Percentiles rank a stretch among this genome's conserved stretches.
Conservation (phyloP, 345 rosid genomes). For the Melaleuca quinquenervia region DNA sequence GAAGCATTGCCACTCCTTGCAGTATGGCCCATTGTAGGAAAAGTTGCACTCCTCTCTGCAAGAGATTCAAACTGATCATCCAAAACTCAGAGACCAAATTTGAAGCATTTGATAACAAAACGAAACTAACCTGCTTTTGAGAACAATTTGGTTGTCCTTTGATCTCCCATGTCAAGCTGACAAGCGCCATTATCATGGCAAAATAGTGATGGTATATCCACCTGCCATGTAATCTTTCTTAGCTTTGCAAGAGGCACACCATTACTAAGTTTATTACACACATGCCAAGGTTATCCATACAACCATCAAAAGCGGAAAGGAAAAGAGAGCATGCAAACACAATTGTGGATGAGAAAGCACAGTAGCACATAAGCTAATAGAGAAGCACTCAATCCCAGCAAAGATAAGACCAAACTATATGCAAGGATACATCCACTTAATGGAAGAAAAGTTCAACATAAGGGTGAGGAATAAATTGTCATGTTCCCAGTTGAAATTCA, state of each 20-base stretch:
- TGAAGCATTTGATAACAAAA: not conserved
- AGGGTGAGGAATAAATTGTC: not conserved
- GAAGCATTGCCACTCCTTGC: slow-evolving; percentile 99
- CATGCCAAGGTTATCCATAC: not conserved
- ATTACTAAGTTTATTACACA: not conserved
- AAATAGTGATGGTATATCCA: slow-evolving; percentile 98
- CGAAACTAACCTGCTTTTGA: slow-evolving; percentile 67
- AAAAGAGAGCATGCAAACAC: not conserved
- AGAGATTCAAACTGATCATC: slow-evolving; percentile 2
- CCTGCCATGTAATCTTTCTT: slow-evolving; percentile 34
- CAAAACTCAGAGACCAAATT: not conserved
- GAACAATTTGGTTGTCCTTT: slow-evolving; percentile 95
- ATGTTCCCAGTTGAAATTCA: not conserved
- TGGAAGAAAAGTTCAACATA: not conserved
- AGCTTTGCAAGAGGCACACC: not conserved
- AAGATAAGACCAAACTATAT: not conserved
- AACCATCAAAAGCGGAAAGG: not conserved
- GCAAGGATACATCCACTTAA: not conserved
- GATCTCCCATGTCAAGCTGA: slow-evolving; percentile 99
- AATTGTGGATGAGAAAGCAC: not conserved
- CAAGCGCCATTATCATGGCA: slow-evolving; percentile 93
- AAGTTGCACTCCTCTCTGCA: slow-evolving; percentile 94
- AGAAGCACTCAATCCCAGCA: not conserved
- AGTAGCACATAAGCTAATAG: not conserved
- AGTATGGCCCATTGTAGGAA: slow-evolving; percentile 99